phyloP scores from a whole-genome alignment of 192 early-diverging fungal genomes.

The Entophlyctis helioformis region DNA sequence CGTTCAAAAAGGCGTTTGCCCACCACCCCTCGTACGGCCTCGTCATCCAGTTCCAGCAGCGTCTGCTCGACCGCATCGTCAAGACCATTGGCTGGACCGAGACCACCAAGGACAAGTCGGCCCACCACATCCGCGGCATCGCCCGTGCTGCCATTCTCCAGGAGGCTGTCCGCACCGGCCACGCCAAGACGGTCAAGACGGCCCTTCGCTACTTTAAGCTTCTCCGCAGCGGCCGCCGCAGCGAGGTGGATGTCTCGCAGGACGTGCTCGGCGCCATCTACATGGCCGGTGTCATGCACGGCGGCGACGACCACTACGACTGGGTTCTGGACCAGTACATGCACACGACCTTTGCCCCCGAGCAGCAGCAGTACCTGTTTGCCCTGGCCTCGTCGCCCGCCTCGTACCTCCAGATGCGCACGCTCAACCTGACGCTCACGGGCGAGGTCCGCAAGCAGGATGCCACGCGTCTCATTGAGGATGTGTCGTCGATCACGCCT shows the following conservation, averaged over 20 bases:
- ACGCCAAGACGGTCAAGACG: too few species aligned
- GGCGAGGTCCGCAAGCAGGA: slow-evolving; percentile 15
- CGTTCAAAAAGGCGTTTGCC: slow-evolving; percentile 1
- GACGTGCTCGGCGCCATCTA: too few species aligned
- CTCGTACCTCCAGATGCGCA: slow-evolving; percentile 11
- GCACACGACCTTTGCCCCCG: slow-evolving; percentile 14
- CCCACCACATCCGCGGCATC: too few species aligned
- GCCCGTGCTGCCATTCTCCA: too few species aligned
- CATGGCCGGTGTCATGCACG: too few species aligned
- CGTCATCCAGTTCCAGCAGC: slow-evolving; percentile 1
- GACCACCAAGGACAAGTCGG: not conserved
- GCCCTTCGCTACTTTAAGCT: too few species aligned
- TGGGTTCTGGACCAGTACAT: slow-evolving; percentile 6
- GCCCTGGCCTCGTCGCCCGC: slow-evolving; percentile 9
- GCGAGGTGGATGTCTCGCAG: too few species aligned
- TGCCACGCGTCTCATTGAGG: slow-evolving; percentile 6
- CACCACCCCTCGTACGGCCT: slow-evolving; percentile 6
- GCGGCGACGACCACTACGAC: too few species aligned
- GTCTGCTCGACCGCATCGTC: slow-evolving; percentile 2
- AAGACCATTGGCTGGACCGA: slow-evolving; percentile 10
- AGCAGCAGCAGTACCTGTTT: slow-evolving; percentile 11
- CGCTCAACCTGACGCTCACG: slow-evolving; percentile 8
- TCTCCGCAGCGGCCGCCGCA: too few species aligned
- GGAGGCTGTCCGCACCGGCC: too few species aligned
- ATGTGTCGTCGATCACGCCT: slow-evolving; percentile 5